Evolutionary conservation across 257 asterid species (phyloP), one percentile per base, ranked within the genome.

Genomic region (Lycium ferocissimum): DNA sequence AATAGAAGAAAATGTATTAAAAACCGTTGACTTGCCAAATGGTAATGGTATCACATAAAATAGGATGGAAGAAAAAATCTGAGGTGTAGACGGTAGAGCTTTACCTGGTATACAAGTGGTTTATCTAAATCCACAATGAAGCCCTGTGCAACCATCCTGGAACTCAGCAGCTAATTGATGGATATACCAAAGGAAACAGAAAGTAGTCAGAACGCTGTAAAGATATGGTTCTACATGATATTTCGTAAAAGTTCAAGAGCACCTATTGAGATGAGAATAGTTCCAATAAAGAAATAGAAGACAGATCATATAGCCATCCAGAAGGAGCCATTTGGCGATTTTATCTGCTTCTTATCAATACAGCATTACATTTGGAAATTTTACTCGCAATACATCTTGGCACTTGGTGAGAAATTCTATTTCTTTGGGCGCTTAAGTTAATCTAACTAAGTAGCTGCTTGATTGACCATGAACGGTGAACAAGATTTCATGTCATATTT

Each of bases 31-130:
- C 59, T 73, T 73, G 40, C 40, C 20, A 47, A 73, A 26, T 12
- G 22, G 12, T 65, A 65, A 65, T 13, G 14, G 61, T 73, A 73
- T 20, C 40, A 47, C 11, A 47, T 73, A 73, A 22, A 73, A 47
- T 47, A 45, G 12, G n/a, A 26, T 0, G n/a, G 81, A 47, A 73
- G 12, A 47, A 49, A 17, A 12, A 47, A 75, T 20, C 9, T 49
- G 22, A 22, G 63, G 12, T 49, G 81, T 76, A 51, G 14, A 75
- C n/a, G 3, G 62, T 49, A 13, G 13, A 75, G 81, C 49, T 22
- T 76, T 76, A 76, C 81, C 81, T 76, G 81, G 81, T 6, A 14
- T 76, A 76, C 81, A 76, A 76, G 81, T 22, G 81, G 62, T 33
- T 76, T 76, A 76, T 76, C 20, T 51, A 76, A 76, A 51, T 76